Evolutionary conservation across 78 protist genomes (phyloP).

Genomic region (Bigelowiella natans): DNA sequence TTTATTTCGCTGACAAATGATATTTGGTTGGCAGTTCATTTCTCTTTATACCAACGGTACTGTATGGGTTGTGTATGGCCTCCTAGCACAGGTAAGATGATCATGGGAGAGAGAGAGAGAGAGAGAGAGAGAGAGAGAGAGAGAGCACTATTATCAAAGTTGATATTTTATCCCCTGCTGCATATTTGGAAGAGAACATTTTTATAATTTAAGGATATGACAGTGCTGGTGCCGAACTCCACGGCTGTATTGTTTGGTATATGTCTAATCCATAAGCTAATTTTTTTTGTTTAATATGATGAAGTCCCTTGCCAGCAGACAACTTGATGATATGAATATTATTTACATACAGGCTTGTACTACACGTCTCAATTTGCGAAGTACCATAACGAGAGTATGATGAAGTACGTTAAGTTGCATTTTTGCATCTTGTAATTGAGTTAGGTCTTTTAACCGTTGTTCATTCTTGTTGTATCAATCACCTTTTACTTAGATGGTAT

Average conservation of each 20-base stretch:
- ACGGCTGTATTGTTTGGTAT: not conserved
- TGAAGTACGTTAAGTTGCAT: not conserved
- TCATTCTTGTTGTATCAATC: not conserved
- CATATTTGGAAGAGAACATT: too few relatives aligned
- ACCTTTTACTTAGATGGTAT: not conserved
- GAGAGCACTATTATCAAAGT: too few relatives aligned
- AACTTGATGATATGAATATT: too few relatives aligned
- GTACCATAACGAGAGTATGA: not conserved
- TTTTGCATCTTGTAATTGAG: not conserved
- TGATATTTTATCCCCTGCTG: too few relatives aligned
- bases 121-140: too few relatives aligned
- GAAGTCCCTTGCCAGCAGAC: too few relatives aligned
- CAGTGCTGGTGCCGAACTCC: not conserved
- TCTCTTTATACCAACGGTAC: not conserved
- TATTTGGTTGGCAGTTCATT: not conserved
- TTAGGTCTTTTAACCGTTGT: not conserved
- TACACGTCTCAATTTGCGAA: not conserved
- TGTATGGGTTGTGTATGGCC: not conserved
- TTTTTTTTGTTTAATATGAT: too few relatives aligned
- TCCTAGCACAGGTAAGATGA: not conserved
- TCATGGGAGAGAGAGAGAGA: too few relatives aligned
- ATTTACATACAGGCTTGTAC: not conserved
- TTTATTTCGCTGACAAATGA: not conserved
- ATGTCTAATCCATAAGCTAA: too few relatives aligned
- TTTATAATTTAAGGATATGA: not conserved